phyloP scores from a whole-genome alignment of 2,329 filamentous ascomycete genomes.

The Pestalotiopsis fici region DNA sequence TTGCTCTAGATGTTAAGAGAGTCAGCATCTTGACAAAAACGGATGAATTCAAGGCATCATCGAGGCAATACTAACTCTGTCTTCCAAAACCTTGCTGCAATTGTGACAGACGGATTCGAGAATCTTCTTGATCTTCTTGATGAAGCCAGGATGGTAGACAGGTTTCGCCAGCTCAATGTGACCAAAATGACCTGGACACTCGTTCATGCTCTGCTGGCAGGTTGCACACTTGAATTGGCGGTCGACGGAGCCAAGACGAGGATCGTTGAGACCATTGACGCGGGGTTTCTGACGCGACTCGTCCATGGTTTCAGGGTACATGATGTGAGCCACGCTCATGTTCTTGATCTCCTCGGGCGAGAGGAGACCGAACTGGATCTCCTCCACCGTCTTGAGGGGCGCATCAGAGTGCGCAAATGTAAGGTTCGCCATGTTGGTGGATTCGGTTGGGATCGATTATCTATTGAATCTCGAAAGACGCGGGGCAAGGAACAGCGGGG shows the following conservation, averaged over 20 bases:
- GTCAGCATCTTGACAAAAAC: constrained; percentile 59
- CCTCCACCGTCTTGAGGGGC: constrained; percentile 95
- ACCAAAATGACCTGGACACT: constrained; percentile 97
- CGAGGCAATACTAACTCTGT: constrained; percentile 87
- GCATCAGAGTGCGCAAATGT: constrained; percentile 89
- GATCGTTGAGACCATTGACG: constrained; percentile 90
- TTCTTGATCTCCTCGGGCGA: constrained; percentile 99
- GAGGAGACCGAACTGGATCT: constrained; percentile 98
- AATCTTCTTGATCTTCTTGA: constrained; percentile 99
- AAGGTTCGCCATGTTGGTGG: constrained; percentile 81
- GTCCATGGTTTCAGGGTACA: constrained; percentile 99
- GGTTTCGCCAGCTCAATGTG: constrained; percentile 97
- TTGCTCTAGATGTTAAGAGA: constrained; percentile 69
- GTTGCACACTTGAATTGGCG: constrained; percentile 94
- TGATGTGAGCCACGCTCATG: constrained; percentile 94
- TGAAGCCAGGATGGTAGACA: constrained; percentile 92
- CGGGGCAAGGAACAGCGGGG: not conserved
- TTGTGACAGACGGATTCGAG: constrained; percentile 99
- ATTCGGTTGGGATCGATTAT: constrained; percentile 5
- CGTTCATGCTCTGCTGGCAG: constrained; percentile 91
- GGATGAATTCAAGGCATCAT: constrained; percentile 50
- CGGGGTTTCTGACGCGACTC: constrained; percentile 90
- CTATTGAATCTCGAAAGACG: constrained; percentile 12
- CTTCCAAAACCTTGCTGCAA: constrained; percentile 95
- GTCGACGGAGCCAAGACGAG: constrained; percentile 94